Conservation (phyloP, 371 early-diverging fungal genomes). For the Coemansia sp. region DNA sequence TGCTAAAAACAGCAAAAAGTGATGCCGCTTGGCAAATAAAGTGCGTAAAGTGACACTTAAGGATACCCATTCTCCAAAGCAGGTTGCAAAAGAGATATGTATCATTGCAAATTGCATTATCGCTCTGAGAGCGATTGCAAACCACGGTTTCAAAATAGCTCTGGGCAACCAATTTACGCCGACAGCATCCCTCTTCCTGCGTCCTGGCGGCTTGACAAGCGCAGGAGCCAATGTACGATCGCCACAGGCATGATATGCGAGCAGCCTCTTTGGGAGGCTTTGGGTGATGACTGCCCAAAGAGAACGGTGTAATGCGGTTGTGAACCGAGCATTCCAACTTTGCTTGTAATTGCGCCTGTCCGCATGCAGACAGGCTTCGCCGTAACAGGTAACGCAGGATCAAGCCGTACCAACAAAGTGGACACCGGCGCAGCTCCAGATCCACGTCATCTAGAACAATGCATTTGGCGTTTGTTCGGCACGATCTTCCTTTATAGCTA, state of each 20-base stretch:
- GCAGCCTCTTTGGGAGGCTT: background rate
- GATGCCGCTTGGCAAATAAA: too few relatives aligned
- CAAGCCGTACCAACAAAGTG: background rate
- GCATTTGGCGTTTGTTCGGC: background rate
- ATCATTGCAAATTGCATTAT: too few relatives aligned
- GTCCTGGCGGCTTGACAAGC: too few relatives aligned
- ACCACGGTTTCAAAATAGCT: too few relatives aligned
- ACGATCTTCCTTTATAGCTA: background rate
- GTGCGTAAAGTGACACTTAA: too few relatives aligned
- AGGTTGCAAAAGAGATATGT: too few relatives aligned
- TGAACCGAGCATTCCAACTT: conserved; percentile 4
- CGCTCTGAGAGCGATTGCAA: too few relatives aligned
- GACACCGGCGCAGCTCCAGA: background rate
- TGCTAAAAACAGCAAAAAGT: too few relatives aligned
- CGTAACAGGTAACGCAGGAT: conserved; percentile 2
- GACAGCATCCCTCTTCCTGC: too few relatives aligned
- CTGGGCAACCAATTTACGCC: too few relatives aligned
- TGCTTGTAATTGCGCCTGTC: background rate
- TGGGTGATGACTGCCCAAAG: background rate
- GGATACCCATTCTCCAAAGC: too few relatives aligned
- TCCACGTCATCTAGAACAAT: conserved; percentile 1
- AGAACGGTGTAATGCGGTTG: background rate
- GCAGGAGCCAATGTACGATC: conserved; percentile 2
- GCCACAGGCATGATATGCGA: conserved; percentile 5
- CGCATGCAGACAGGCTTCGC: background rate